These are phyloP conservation scores for Cutaneotrichosporon daszewskae DNA, from an alignment of 1,284 basidiomycete genomes.

Conservation along the genomic window DNA sequence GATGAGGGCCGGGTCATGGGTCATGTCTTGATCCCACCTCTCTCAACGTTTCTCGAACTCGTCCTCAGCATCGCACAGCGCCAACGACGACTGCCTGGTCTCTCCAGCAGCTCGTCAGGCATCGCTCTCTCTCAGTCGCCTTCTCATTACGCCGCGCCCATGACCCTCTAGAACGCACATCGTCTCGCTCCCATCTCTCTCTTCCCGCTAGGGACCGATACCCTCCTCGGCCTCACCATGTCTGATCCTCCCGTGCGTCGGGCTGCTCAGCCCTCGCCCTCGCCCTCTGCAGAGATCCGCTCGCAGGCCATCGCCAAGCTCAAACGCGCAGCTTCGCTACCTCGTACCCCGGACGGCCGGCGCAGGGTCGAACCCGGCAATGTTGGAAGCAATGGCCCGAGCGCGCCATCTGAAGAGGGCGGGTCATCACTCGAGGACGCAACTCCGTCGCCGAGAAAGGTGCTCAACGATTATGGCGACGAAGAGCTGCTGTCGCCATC, in stretches of 20 bases:
- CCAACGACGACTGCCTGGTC: neutral
- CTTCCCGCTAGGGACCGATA: neutral
- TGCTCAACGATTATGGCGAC: slow-evolving; percentile 11
- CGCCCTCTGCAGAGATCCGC: slow-evolving; percentile 43
- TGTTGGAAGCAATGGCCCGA: too few species aligned
- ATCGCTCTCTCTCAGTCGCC: neutral
- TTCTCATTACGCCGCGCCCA: neutral
- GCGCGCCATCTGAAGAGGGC: neutral
- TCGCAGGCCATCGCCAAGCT: slow-evolving; percentile 81
- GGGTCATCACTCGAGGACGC: neutral
- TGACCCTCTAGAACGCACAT: neutral
- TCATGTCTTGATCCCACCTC: too few species aligned
- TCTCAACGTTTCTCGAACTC: neutral
- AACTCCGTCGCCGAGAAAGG: slow-evolving; percentile 4
- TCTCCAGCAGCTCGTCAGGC: too few species aligned
- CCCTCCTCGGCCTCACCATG: slow-evolving; percentile 1
- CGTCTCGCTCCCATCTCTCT: neutral
- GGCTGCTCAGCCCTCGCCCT: slow-evolving; percentile 6
- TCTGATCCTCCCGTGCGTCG: slow-evolving; percentile 6
- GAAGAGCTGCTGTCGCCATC: slow-evolving; percentile 38
- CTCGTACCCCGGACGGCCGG: slow-evolving; percentile 77
- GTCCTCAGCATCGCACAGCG: neutral
- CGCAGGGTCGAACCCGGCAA: slow-evolving; percentile 39
- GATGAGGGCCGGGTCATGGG: too few species aligned
- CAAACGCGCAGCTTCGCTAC: slow-evolving; percentile 79